Evolutionary conservation across 192 early-diverging fungal species (phyloP).

Genomic region (Backusella mclennaniae): DNA sequence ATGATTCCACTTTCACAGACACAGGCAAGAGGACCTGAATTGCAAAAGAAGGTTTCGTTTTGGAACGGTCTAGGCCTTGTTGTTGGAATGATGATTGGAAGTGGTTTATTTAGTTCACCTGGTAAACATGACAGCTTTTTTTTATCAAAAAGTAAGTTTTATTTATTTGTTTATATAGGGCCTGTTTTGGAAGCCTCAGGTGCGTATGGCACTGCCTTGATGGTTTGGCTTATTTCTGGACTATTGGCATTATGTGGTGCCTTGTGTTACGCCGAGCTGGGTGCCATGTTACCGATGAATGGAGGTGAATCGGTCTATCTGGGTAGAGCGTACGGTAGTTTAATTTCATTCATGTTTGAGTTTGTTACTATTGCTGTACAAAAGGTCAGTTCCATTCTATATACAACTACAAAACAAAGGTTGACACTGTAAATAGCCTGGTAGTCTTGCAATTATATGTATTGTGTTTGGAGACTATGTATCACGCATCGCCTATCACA

Average conservation of each 20-base stretch:
- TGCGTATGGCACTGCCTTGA: slow-evolving; percentile 65
- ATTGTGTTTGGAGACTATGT: slow-evolving; percentile 78
- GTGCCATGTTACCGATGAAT: slow-evolving; percentile 78
- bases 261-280: slow-evolving; percentile 88
- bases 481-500: slow-evolving; percentile 63
- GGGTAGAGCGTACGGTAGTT: slow-evolving; percentile 67
- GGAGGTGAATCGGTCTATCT: slow-evolving; percentile 92
- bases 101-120: slow-evolving; percentile 81
- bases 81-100: slow-evolving; percentile 75
- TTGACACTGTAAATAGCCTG: slow-evolving; percentile 40
- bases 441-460: slow-evolving; percentile 73
- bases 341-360: slow-evolving; percentile 73
- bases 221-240: slow-evolving; percentile 76
- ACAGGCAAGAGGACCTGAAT: slow-evolving; percentile 37
- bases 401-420: neutral
- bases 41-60: slow-evolving; percentile 58
- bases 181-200: slow-evolving; percentile 62
- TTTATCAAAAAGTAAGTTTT: neutral
- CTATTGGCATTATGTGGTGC: slow-evolving; percentile 80
- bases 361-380: slow-evolving; percentile 61
- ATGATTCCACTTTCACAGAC: slow-evolving; percentile 40
- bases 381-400: slow-evolving; percentile 46
- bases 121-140: slow-evolving; percentile 24
- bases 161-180: slow-evolving; percentile 23
- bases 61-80: slow-evolving; percentile 69